phyloP scores from a whole-genome alignment of 2,329 filamentous ascomycete species.

The Paecilomyces sp. region DNA sequence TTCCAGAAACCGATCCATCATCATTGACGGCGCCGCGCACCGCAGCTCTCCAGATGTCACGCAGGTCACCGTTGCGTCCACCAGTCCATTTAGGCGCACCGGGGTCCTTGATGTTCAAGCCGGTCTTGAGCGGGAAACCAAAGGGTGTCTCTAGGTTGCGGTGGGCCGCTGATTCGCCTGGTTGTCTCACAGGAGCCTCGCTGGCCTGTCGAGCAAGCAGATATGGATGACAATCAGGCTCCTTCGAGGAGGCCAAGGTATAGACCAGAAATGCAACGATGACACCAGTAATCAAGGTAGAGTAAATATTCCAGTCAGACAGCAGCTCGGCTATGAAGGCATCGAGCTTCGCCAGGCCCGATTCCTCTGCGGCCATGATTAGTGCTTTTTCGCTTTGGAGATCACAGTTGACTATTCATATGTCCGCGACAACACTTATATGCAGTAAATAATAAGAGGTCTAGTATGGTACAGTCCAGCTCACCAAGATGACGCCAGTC shows the following conservation, averaged over 20 bases:
- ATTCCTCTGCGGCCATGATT: slow-evolving; percentile 39
- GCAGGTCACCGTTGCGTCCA: slow-evolving; percentile 80
- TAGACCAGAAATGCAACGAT: slow-evolving; percentile 64
- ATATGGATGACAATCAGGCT: slow-evolving; percentile 88
- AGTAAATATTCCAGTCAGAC: slow-evolving; percentile 75
- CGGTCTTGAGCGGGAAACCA: slow-evolving; percentile 70
- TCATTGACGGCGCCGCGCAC: slow-evolving; percentile 57
- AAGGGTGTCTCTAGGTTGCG: slow-evolving; percentile 78
- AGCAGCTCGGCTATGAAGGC: slow-evolving; percentile 61
- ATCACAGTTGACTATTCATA: not conserved
- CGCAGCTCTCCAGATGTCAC: slow-evolving; percentile 80
- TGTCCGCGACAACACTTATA: not conserved
- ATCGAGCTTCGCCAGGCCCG: slow-evolving; percentile 62
- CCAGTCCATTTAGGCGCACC: slow-evolving; percentile 74
- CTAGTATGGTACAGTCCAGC: not conserved
- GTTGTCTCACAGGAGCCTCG: slow-evolving; percentile 69
- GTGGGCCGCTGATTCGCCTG: slow-evolving; percentile 79
- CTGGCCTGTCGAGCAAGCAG: slow-evolving; percentile 79
- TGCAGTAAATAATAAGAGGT: not conserved
- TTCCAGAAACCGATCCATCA: slow-evolving; percentile 53
- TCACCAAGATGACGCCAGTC: not conserved
- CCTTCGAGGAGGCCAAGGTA: slow-evolving; percentile 61
- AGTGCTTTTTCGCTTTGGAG: not conserved
- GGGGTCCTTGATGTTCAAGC: slow-evolving; percentile 74
- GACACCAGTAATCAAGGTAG: slow-evolving; percentile 61